phyloP scores from a whole-genome alignment of 2,329 filamentous ascomycete genomes.

The Fusarium secorum region DNA sequence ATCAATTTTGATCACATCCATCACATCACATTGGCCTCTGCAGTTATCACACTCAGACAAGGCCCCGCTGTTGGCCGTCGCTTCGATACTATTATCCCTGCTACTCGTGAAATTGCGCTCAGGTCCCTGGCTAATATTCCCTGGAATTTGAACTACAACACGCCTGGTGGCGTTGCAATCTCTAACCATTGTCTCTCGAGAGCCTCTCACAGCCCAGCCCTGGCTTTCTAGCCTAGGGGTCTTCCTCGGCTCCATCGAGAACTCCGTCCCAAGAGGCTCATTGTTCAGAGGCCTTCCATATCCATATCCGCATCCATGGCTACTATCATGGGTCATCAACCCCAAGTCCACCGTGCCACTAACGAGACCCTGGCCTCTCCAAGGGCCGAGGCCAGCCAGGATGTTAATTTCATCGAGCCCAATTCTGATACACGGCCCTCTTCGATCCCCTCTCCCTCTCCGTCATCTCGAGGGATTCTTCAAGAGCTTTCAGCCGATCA shows the following conservation, averaged over 20 bases:
- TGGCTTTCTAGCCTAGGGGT: constrained; percentile 18
- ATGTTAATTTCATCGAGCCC: constrained; percentile 30
- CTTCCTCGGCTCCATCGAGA: constrained; percentile 18
- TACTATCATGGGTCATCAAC: constrained; percentile 30
- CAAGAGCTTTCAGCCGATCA: constrained; percentile 42
- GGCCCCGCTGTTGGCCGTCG: constrained; percentile 36
- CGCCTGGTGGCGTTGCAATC: constrained; percentile 30
- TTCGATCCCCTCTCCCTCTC: constrained; percentile 30
- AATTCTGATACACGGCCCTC: constrained; percentile 20
- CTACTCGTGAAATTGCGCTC: constrained; percentile 40
- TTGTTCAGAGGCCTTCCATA: background rate
- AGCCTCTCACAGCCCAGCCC: constrained; percentile 21
- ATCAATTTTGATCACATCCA: constrained; percentile 21
- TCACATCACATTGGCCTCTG: constrained; percentile 6
- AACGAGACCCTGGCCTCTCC: constrained; percentile 17
- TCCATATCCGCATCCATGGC: constrained; percentile 14
- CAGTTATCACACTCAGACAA: constrained; percentile 16
- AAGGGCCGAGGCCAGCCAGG: constrained; percentile 19
- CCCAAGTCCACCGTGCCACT: constrained; percentile 33
- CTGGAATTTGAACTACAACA: constrained; percentile 25
- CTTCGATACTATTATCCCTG: constrained; percentile 34
- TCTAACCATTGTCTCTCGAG: constrained; percentile 27
- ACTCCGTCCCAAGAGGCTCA: background rate
- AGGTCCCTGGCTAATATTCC: constrained; percentile 26
- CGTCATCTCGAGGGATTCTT: constrained; percentile 34